Evolutionary conservation across 2,329 filamentous ascomycete species (phyloP).

Genomic region (Madurella mycetomatis): DNA sequence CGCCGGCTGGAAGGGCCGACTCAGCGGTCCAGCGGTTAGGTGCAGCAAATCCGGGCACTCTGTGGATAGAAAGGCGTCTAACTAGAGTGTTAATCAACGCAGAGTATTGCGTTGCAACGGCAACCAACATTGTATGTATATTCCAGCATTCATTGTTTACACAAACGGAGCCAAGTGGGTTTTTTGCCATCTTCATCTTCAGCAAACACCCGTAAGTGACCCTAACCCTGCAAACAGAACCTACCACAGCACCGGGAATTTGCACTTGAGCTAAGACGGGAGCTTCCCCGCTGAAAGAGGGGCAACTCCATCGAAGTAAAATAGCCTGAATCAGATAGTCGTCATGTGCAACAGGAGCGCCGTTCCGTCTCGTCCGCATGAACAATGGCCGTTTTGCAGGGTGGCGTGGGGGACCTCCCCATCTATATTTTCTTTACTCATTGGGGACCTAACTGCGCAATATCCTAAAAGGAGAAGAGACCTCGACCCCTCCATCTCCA

Average conservation of each 20-base stretch:
- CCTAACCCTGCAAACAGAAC: background rate
- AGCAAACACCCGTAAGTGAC: too few relatives aligned
- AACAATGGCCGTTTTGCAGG: background rate
- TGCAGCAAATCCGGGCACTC: too few relatives aligned
- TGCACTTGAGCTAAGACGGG: background rate
- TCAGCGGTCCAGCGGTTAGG: too few relatives aligned
- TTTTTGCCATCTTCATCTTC: too few relatives aligned
- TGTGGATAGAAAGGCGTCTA: too few relatives aligned
- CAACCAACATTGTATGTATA: too few relatives aligned
- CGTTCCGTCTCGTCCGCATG: background rate
- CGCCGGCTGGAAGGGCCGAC: too few relatives aligned
- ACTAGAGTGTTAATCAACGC: too few relatives aligned
- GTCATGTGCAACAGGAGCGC: slow-evolving; percentile 22
- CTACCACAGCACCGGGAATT: slow-evolving; percentile 1
- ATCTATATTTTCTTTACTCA: background rate
- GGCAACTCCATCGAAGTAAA: slow-evolving; percentile 16
- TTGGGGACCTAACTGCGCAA: background rate
- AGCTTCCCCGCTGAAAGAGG: slow-evolving; percentile 16
- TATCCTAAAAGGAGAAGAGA: background rate
- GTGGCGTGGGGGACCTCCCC: background rate
- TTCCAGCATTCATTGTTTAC: too few relatives aligned
- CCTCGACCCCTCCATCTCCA: slow-evolving; percentile 1
- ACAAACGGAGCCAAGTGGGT: too few relatives aligned
- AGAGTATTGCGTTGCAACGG: too few relatives aligned
- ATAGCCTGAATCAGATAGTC: slow-evolving; percentile 25